Evolutionary conservation across 1,284 basidiomycete species (phyloP), one percentile per base, ranked within the genome.

Genomic region (Sanghuangporus baumii): DNA sequence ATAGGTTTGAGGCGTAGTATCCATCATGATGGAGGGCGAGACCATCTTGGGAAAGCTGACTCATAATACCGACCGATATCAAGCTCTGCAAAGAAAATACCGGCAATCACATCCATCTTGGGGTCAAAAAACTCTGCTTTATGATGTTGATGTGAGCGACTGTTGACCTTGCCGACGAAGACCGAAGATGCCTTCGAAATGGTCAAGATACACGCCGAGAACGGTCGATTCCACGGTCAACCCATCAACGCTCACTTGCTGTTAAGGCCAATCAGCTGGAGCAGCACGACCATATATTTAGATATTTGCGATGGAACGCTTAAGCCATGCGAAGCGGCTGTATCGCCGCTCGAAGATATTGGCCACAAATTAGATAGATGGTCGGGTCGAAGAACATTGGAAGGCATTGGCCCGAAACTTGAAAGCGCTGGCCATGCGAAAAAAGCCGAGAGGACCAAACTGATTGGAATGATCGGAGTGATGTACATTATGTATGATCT

Each of bases 111-210:
- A 54, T 34, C 52, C 26, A 34, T 36, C 14, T 37, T 14, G 52
- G 36, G 40, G 26, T 47, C 52, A 14, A 55, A 43, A 40, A 20
- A 56, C 47, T 37, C 7, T 41, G 66, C 38, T 51, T 57, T 46
- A 37, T 57, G 55, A 43, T 43, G 37, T n/a, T 57, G 55, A 57
- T 57, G 36, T 23, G 55, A 57, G 43, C 55, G 23, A 55, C 20
- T 26, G 55, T 23, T 23, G 38, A 57, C 1, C 16, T 46, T 46
- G 20, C 55, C 55, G 55, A 57, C 55, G 38, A 57, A 41, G 55
- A 26, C 55, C 55, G 55, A 34, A 47, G 26, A 34, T 18, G 16
- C 1, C 48, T 14, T 26, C 26, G 26, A 31, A 31, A 31, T 31
- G 26, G 26, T 31, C 26, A 4, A 31, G 12, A 43, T 14, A 43